Evolutionary conservation across 2,329 filamentous ascomycete species (phyloP), one percentile per base, ranked within the genome.

Genomic region (Ophiostoma novo-ulmi): DNA sequence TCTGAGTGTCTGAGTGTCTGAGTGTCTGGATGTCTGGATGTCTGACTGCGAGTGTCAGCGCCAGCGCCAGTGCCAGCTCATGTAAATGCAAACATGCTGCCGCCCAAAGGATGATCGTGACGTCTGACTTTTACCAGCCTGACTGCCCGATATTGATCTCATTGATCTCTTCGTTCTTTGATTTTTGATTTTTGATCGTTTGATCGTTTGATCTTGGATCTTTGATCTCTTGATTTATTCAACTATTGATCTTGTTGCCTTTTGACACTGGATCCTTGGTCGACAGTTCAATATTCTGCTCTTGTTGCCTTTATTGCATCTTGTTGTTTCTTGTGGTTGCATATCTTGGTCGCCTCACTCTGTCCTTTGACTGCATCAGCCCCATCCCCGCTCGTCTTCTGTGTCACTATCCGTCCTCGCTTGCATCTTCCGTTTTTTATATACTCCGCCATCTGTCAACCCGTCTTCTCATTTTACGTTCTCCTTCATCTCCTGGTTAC

Each of bases 41-140:
- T 44, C 41, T 17, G 31, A 17, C 31, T 31, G 31, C 31, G 31
- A 44, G 39, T 48, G 44, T 17, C 44, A 48, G 44, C 44, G 14
- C 14, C 44, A 17, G 44, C 14, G 11, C 10, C 39, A n/a, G 44
- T 26, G 52, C 22, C n/a, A 26, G 52, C 52, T 26, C 52, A 58
- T 26, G 52, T 26, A 26, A 58, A 26, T 26, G 52, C 22, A 58
- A 31, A 31, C 22, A 31, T 58, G 52, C 52, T 58, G n/a, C 52
- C 52, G 52, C 52, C 52, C 52, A 58, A 58, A 26, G 52, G 22
- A 31, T 58, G 52, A 17, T 17, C 52, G 52, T 58, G 52, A 58
- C 52, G 52, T 58, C 52, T 58, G 52, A 58, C 52, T 58, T 58
- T 22, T 31, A 8, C 52, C 52, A 58, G 52, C 52, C 52, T 58